These are phyloP conservation scores for Xerocomus amazonicus DNA, from an alignment of 1,284 basidiomycete species.

Conservation along the genomic window DNA sequence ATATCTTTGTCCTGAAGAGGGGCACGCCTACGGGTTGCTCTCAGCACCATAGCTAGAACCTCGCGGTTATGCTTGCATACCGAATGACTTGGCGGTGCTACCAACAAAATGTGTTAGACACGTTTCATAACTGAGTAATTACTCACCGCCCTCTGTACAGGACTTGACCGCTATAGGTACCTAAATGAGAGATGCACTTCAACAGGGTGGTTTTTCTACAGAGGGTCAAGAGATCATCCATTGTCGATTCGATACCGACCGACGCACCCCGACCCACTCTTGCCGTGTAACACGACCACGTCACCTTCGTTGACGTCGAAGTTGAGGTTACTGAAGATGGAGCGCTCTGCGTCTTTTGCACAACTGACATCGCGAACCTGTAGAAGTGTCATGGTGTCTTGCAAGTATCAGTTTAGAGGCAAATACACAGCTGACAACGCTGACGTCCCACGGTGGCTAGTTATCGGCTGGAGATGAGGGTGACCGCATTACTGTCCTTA, in stretches of 20 bases:
- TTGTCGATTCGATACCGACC: background rate
- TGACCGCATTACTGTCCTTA: slow-evolving; percentile 17
- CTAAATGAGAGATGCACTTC: slow-evolving; percentile 80
- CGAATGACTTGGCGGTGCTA: slow-evolving; percentile 54
- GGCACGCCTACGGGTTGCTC: slow-evolving; percentile 56
- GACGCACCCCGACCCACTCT: slow-evolving; percentile 64
- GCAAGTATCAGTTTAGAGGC: no score
- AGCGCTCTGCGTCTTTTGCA: slow-evolving; percentile 24
- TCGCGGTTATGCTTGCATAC: slow-evolving; percentile 32
- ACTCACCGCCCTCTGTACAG: slow-evolving; percentile 61
- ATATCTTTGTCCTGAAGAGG: slow-evolving; percentile 68
- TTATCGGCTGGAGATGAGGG: slow-evolving; percentile 9
- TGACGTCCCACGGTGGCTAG: slow-evolving; percentile 21
- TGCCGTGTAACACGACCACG: slow-evolving; percentile 68
- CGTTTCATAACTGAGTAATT: background rate
- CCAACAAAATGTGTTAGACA: slow-evolving; percentile 1
- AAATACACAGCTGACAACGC: no score
- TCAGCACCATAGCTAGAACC: slow-evolving; percentile 3
- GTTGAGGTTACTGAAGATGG: slow-evolving; percentile 53
- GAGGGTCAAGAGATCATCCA: slow-evolving; percentile 2
- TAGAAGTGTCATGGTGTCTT: slow-evolving; percentile 18
- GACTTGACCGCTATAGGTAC: slow-evolving; percentile 66
- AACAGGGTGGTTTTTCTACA: slow-evolving; percentile 73
- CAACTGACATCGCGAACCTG: slow-evolving; percentile 28
- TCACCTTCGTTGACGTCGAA: slow-evolving; percentile 68